Evolutionary conservation across 2,329 filamentous ascomycete genomes (phyloP), one percentile per base, ranked within the genome.

Genomic region (Penicillium sp.): DNA sequence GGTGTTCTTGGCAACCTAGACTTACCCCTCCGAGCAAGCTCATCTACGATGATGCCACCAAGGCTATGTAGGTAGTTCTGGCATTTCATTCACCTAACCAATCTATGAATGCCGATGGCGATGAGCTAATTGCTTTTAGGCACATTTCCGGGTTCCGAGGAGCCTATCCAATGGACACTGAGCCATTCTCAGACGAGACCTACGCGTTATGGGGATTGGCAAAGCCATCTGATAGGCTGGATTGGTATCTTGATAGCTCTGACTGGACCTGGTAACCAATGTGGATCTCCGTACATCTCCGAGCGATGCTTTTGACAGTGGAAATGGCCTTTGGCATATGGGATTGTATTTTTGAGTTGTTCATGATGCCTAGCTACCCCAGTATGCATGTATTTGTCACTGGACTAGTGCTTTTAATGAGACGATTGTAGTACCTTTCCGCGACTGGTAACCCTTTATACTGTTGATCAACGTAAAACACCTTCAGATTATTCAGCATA

Each of bases 141-240:
- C 44, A 46, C 19, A 46, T 46, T 46, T 46, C 44, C 44, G 44
- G 44, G 27, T 36, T 46, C 19, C 44, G 44, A 36, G 44, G 32
- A 27, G 32, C 44, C 18, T 26, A 8, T 36, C 30, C 9, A 46
- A 36, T 46, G 32, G 44, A 46, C 9, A 46, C 30, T 36, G 32
- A 47, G 45, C 45, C 45, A 2, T 47, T 47, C 35, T 47, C 35
- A 23, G 45, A 47, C 16, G 35, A 19, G n/a, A 47, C 45, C 16
- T 47, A 47, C 45, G 34, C 2, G n/a, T 30, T 38, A 38, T 47
- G 45, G 32, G 45, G 45, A 38, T 47, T 47, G 26, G 45, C 35
- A 29, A 47, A 39, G 45, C 34, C 45, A 47, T 39, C 34, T 30
- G 45, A 47, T 7, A 38, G 35, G 45, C n/a, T 30, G 26, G 23